phyloP scores from a whole-genome alignment of 2,329 filamentous ascomycete species.

The Anthostomella pinea region DNA sequence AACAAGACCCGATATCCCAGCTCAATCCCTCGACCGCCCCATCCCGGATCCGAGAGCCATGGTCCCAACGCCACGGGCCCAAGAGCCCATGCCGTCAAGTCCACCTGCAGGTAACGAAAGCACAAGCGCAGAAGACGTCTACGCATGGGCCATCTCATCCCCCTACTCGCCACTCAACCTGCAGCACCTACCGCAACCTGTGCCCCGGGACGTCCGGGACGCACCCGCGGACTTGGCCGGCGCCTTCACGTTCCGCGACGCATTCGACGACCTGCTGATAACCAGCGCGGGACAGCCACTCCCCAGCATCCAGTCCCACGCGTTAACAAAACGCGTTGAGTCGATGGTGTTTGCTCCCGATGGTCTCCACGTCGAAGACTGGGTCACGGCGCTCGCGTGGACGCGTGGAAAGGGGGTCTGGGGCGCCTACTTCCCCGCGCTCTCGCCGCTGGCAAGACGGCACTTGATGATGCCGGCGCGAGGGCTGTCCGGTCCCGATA shows the following conservation, averaged over 20 bases:
- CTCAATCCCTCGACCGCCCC: background rate
- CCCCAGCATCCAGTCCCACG: conserved; percentile 35
- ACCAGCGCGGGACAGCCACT: conserved; percentile 42
- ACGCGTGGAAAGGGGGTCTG: conserved; percentile 39
- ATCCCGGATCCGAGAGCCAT: conserved; percentile 1
- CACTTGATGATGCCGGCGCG: background rate
- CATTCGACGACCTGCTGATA: conserved; percentile 56
- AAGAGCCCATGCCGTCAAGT: too few relatives aligned
- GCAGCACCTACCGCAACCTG: conserved; percentile 44
- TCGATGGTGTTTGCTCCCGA: conserved; percentile 22
- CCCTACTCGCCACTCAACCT: conserved; percentile 46
- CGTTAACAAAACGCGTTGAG: conserved; percentile 10
- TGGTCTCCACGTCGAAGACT: conserved; percentile 42
- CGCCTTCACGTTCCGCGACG: conserved; percentile 53
- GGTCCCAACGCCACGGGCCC: conserved; percentile 2
- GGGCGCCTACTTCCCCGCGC: conserved; percentile 31
- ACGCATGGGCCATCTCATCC: conserved; percentile 37
- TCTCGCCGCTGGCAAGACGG: conserved; percentile 6
- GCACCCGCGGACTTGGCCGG: conserved; percentile 26
- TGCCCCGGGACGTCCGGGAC: conserved; percentile 44
- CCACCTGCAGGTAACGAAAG: background rate
- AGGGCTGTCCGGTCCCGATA: too few relatives aligned
- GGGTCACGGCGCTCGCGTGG: conserved; percentile 39
- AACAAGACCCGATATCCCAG: background rate
- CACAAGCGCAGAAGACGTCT: conserved; percentile 23